Conservation (phyloP, 225 moss, liverwort and hornwort genomes). For the Neckera pumila region DNA sequence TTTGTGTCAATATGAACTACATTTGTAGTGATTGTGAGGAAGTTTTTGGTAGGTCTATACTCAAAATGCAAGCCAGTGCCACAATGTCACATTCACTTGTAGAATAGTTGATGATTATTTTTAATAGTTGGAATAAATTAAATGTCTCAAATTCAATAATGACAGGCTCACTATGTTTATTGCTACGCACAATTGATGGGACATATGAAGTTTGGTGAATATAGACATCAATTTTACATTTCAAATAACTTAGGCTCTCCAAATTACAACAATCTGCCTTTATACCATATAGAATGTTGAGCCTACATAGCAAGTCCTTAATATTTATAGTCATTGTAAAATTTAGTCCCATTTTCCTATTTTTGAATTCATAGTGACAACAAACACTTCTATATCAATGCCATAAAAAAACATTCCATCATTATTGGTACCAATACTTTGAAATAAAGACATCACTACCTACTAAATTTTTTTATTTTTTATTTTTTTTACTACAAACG, state of each 20-base stretch:
- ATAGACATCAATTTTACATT: no score
- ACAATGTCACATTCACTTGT: not conserved
- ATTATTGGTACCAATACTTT: not conserved
- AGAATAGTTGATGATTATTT: not conserved
- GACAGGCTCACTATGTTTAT: rapidly evolving
- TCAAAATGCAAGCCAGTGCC: not conserved
- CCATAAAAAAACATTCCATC: not conserved
- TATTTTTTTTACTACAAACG: not conserved
- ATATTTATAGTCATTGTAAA: not conserved
- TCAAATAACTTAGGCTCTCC: not conserved
- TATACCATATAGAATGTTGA: not conserved
- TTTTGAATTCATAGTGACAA: not conserved
- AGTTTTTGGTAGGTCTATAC: not conserved
- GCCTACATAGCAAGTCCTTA: rapidly evolving
- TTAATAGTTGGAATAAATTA: not conserved
- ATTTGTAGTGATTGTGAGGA: no score
- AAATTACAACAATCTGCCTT: not conserved
- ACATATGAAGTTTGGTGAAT: not conserved
- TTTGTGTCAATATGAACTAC: rapidly evolving
- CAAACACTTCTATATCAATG: not conserved
- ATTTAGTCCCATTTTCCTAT: rapidly evolving
- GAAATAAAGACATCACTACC: not conserved
- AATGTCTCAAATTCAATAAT: not conserved
- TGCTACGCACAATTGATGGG: not conserved
- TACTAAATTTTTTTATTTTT: not conserved